phyloP scores from a whole-genome alignment of 805 yeast genomes.

The Candida yuanshanica region DNA sequence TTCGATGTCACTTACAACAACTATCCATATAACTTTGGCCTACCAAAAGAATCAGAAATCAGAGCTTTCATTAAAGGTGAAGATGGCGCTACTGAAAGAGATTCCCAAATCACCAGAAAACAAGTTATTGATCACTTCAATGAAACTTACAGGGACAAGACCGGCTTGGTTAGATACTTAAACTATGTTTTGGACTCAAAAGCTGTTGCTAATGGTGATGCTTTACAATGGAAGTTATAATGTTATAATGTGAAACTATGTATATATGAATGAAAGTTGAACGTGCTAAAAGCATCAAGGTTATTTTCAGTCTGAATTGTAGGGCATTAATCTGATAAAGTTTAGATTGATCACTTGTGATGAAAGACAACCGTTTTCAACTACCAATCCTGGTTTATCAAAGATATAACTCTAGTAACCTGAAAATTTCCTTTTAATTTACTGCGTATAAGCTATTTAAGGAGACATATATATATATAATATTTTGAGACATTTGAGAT shows the following conservation, averaged over 20 bases:
- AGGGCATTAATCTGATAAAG: no score
- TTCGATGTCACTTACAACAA: conserved; percentile 34
- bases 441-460: no score
- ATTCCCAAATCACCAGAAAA: conserved; percentile 39
- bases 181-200: conserved; percentile 43
- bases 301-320: no score
- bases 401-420: neutral
- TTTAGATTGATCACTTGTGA: no score
- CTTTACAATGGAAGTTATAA: conserved; percentile 18
- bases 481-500: no score
- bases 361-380: neutral
- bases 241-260: neutral
- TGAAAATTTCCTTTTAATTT: neutral
- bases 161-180: conserved; percentile 59
- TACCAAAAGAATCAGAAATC: conserved; percentile 69
- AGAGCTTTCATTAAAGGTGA: conserved; percentile 63
- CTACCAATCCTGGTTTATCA: neutral
- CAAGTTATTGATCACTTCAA: conserved; percentile 66
- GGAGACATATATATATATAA: no score
- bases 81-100: conserved; percentile 34
- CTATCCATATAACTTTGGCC: conserved; percentile 57
- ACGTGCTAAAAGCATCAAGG: no score
- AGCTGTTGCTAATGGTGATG: conserved; percentile 7
- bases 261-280: neutral
- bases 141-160: conserved; percentile 38